Base-by-base conservation (phyloP, 768 basidiomycete species). In the Boletales sp. region DNA sequence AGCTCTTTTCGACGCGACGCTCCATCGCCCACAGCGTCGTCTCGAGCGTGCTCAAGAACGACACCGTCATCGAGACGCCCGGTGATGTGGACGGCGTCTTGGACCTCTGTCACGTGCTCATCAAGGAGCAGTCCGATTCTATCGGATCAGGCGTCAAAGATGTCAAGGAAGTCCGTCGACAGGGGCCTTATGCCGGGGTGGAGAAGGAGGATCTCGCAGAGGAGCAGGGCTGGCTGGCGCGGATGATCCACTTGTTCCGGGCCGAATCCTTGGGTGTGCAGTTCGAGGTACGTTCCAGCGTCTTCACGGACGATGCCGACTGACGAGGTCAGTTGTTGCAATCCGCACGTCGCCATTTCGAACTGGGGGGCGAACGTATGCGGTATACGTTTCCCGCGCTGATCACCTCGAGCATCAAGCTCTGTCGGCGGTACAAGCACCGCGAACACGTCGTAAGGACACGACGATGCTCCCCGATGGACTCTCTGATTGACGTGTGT, bases 171-270 rank as follows among this genome's bases (percentile, higher is more conserved):
- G 61, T 68, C 42, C 75, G 82, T 51, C 73, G 84, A 53, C 79
- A 81, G 49, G 82, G 82, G 8, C 74, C 82, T 10, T 80, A 83
- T 57, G 72, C 74, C 24, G 24, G 5, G 27, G 60, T 80, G 45
- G 94, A 95, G 65, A 71, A 85, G 44, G 90, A 94, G 65, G 95
- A 98, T 63, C 78, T 94, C 74, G 94, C 94, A 0, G 97, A 99
- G 67, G 97, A 99, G 67, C 97, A 99, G 61, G 97, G 97, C 0
- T 99, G 97, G 97, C 83, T 97, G 14, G 95, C 97, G 36, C 75
- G 95, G 54, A 97, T 98, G 91, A 89, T 98, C 3, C 97, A 99
- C 74, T 67, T 98, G 30, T 97, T 98, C 82, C 75, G 86, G 18
- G 80, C 90, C 0, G 92, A 97, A 44, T 87, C 90, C 24, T 67